Base-by-base conservation (phyloP, 345 rosid genomes). In the Eucalyptus polyanthemos region DNA sequence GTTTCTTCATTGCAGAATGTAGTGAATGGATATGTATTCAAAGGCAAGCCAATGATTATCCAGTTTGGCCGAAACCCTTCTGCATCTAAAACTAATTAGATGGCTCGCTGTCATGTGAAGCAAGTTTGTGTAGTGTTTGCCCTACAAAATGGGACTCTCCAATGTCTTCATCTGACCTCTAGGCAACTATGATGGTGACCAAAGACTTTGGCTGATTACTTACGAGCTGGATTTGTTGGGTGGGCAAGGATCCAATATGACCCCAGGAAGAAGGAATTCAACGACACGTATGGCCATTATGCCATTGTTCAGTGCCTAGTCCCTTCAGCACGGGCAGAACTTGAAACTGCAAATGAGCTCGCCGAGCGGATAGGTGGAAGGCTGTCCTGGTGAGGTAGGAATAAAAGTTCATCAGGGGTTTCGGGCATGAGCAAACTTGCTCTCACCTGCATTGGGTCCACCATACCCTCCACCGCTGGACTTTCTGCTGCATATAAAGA, bases 31-130 rank as follows among this genome's bases (percentile, higher is more conserved):
- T 97, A 93, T 87, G 95, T 95, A 49, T 94, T 94, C 89, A 97
- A 95, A 91, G 97, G 94, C 50, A 97, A 98, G 89, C 99, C 99
- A 29, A 94, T 98, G 94, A 97, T 96, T 90, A 95, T 97, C 91
- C 99, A 97, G 91, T 97, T 97, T 88, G 97, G 99, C 9, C 91
- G 97, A 90, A 95, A 93, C 93, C 96, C 97, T 50, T 91, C 92
- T 29, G 90, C 95, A 88, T 91, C 94, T 9, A 97, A 94, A 89
- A 89, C 92, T 88, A 94, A 89, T 69, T 86, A 86, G 88, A 86
- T 40, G 87, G 60, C 31, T 51, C 5, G 14, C 62, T 29, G 87
- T n/a, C 88, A 16, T 31, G 54, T 15, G 45, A 51, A 86, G 27
- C 65, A 86, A 53, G 67, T 34, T 29, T 53, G 25, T 45, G 67